phyloP scores from a whole-genome alignment of 1,284 basidiomycete genomes.

The Boletellus sp. region DNA sequence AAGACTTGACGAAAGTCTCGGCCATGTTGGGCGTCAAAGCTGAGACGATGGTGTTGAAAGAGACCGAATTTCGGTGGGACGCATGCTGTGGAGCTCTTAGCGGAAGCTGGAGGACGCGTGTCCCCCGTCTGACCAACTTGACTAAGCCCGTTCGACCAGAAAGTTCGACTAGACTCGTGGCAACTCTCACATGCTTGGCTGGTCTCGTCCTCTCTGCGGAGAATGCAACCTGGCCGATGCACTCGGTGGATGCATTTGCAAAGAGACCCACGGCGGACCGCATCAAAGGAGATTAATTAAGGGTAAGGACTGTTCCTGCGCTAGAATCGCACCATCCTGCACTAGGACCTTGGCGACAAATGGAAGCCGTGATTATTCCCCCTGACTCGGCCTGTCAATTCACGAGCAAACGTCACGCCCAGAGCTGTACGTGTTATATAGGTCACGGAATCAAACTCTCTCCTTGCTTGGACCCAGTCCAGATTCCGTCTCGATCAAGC shows the following conservation, averaged over 20 bases:
- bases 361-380: no score
- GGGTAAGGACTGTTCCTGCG: background rate
- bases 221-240: background rate
- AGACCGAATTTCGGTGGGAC: background rate
- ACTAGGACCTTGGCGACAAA: no score
- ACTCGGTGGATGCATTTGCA: no score
- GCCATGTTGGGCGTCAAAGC: constrained; percentile 31
- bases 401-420: no score
- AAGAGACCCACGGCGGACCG: background rate
- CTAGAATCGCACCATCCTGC: background rate
- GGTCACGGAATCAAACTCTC: no score
- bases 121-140: constrained; percentile 10
- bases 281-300: background rate
- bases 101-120: constrained; percentile 4
- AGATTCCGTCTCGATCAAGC: no score
- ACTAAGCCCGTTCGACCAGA: background rate
- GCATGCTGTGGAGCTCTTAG: background rate
- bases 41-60: background rate
- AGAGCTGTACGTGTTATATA: no score
- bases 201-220: background rate
- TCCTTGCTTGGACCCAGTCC: no score
- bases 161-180: background rate
- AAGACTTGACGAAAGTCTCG: constrained; percentile 55
- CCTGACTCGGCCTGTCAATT: no score
- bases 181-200: background rate